Conservation (phyloP, 768 basidiomycete genomes). For the Suillus bovinus region DNA sequence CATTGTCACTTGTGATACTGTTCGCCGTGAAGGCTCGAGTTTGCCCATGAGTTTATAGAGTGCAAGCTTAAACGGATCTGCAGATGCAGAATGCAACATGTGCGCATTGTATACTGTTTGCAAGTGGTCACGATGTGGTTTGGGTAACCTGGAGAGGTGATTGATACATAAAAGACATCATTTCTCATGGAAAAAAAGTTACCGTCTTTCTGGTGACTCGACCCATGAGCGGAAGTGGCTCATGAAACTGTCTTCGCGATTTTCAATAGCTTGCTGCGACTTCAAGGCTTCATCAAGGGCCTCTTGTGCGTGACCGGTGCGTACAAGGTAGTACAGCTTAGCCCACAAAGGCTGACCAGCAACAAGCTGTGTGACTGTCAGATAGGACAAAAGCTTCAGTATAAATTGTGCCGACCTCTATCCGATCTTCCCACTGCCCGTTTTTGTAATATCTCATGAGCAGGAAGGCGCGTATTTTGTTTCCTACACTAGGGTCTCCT, state of each 20-base stretch:
- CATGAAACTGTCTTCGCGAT: conserved; percentile 81
- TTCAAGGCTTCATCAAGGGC: conserved; percentile 75
- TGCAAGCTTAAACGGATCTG: conserved; percentile 95
- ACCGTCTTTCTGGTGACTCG: conserved; percentile 79
- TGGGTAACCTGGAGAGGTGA: conserved; percentile 53
- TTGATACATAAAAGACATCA: not conserved
- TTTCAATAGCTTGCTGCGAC: conserved; percentile 69
- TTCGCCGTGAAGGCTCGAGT: conserved; percentile 79
- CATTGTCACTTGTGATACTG: conserved; percentile 79
- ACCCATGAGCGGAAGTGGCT: conserved; percentile 83
- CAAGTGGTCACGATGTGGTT: conserved; percentile 76
- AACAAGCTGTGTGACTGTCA: conserved; percentile 54
- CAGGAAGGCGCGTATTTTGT: conserved; percentile 88
- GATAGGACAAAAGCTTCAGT: not conserved
- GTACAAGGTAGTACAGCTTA: conserved; percentile 87
- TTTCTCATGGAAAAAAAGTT: conserved; percentile 20
- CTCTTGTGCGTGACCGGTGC: conserved; percentile 80
- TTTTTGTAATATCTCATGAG: conserved; percentile 78
- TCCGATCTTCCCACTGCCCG: conserved; percentile 81
- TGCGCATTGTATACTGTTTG: conserved; percentile 81
- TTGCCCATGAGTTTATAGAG: conserved; percentile 95
- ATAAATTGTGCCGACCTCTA: conserved; percentile 63
- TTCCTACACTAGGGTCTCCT: conserved; percentile 86
- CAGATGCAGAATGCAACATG: conserved; percentile 83
- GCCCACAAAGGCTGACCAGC: conserved; percentile 93